Evolutionary conservation across 129 eudicot genomes (phyloP).

Genomic region (Kitagawia praeruptora): DNA sequence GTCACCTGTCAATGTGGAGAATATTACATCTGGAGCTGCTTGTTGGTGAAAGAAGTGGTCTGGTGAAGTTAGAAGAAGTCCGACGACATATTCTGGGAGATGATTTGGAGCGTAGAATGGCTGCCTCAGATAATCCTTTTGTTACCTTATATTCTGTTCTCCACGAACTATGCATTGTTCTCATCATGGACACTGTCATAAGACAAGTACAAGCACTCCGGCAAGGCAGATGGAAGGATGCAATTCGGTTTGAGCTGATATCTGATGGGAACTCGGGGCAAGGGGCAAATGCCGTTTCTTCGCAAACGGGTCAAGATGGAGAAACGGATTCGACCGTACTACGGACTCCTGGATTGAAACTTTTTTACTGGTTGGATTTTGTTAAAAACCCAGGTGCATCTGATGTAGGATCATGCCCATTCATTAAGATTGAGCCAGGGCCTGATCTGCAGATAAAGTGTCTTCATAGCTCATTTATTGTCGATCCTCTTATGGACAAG

Average conservation of each 20-base stretch:
- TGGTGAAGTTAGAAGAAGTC: slow-evolving; percentile 75
- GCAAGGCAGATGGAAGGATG: slow-evolving; percentile 93
- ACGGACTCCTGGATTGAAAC: slow-evolving; percentile 80
- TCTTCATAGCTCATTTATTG: slow-evolving; percentile 78
- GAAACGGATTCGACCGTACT: slow-evolving; percentile 61
- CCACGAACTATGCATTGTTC: slow-evolving; percentile 89
- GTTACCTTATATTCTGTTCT: slow-evolving; percentile 63
- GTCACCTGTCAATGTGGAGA: slow-evolving; percentile 92
- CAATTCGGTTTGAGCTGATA: slow-evolving; percentile 90
- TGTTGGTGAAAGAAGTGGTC: slow-evolving; percentile 93
- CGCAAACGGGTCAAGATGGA: slow-evolving; percentile 67
- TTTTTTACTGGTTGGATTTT: slow-evolving; percentile 83
- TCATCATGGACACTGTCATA: slow-evolving; percentile 89
- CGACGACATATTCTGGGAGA: slow-evolving; percentile 90
- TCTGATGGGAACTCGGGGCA: slow-evolving; percentile 68
- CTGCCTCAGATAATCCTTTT: slow-evolving; percentile 84
- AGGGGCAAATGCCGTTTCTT: slow-evolving; percentile 47
- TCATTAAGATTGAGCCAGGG: slow-evolving; percentile 87
- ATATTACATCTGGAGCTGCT: slow-evolving; percentile 92
- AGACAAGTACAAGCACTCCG: slow-evolving; percentile 86
- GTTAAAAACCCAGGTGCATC: slow-evolving; percentile 47
- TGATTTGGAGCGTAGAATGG: slow-evolving; percentile 98
- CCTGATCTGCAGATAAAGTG: slow-evolving; percentile 77
- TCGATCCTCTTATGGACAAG: slow-evolving; percentile 76
- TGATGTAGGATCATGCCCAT: slow-evolving; percentile 57